These are phyloP conservation scores for Staphylotrichum tortipilum DNA, from an alignment of 495 filamentous ascomycete genomes.

Conservation along the genomic window DNA sequence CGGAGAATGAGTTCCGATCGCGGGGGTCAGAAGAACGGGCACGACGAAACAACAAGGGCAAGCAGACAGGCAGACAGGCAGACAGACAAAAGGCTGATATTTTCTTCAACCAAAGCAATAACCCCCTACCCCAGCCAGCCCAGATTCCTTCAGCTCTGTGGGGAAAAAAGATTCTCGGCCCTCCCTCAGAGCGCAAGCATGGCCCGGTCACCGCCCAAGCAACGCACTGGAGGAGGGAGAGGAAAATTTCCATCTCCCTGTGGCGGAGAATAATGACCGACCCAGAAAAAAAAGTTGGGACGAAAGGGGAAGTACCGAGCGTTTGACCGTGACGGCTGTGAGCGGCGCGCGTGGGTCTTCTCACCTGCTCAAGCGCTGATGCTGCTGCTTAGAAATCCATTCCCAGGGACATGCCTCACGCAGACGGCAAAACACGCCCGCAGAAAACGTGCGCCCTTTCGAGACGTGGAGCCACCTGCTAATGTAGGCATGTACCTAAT, in stretches of 20 bases:
- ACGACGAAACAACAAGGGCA: no score
- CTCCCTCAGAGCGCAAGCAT: neutral
- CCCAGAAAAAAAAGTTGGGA: neutral
- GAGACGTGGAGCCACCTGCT: neutral
- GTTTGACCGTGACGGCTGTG: no score
- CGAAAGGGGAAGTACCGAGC: no score
- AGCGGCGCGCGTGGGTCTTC: neutral
- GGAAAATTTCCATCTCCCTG: constrained; percentile 7
- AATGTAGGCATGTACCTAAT: no score
- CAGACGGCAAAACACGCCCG: neutral
- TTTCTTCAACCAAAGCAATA: neutral
- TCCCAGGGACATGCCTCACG: neutral
- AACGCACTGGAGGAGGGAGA: neutral
- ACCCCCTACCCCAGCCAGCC: no score
- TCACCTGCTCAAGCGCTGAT: neutral
- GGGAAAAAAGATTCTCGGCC: no score
- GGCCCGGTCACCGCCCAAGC: no score
- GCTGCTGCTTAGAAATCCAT: constrained; percentile 5
- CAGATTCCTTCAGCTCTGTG: no score
- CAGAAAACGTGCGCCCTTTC: constrained; percentile 8
- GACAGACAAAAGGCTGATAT: no score
- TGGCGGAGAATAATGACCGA: no score
- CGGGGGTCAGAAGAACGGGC: constrained; percentile 1
- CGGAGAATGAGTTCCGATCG: constrained; percentile 7
- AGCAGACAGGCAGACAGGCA: neutral